Base-by-base conservation (phyloP, 805 yeast species). In the Cyberlindnera veronae region DNA sequence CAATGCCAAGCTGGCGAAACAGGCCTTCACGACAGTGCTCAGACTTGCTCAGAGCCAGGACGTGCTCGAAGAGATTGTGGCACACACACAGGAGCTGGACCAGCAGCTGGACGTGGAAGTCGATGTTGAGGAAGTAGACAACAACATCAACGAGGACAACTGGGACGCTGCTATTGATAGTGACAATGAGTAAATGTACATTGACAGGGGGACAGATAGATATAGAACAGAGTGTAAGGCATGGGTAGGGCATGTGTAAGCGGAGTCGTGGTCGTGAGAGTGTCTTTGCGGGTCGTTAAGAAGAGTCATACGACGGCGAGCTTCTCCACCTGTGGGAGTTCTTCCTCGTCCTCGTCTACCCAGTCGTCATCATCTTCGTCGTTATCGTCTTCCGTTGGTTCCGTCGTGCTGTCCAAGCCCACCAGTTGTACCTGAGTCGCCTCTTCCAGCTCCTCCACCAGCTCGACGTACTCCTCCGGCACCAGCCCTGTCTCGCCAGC, bases 391-490 rank as follows among this genome's bases (percentile, higher is more conserved):
- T 32, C 34, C 7, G 15, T 22, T 8, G 3, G 46, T 46, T 15
- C 34, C 24, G 7, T 22, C 21, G n/a, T 19, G 15, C 18, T 19
- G 13, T 29, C 33, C 10, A 36, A 34, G 13, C 34, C 29, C 30
- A 40, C 12, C 34, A 33, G 45, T 19, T 32, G 35, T n/a, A 34
- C 44, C 19, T 34, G 31, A 13, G 29, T 34, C 14, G 35, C 33
- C 13, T 37, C 27, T 6, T 32, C 29, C 4, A 35, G 45, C 15
- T 36, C 39, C 12, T 34, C 34, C 3, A 67, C 26, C 33, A 73
- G 57, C 38, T 85, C 83, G 22, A 93, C 96, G 55, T 90, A 93
- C 54, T 86, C 96, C 55, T 90, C 95, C 1, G 99, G 99, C 6
- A 93, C 95, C 37, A 93, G 74, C 2, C 99, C 99, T 11, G 95